Conservation (phyloP, 805 yeast species). For the Lipomyces sp. region DNA sequence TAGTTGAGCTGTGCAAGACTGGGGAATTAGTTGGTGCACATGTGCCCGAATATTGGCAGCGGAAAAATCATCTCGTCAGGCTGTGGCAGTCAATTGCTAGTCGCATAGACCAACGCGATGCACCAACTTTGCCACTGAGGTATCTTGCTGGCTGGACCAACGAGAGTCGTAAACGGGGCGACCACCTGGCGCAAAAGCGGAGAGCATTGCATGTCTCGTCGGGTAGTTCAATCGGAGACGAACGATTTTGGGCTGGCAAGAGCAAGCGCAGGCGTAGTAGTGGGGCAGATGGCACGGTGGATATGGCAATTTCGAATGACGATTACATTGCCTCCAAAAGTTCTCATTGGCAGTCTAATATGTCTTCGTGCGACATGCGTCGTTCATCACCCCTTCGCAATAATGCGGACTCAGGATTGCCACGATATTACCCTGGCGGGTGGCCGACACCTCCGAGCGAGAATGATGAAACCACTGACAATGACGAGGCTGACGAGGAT, state of each 20-base stretch:
- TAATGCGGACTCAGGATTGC: neutral
- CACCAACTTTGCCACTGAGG: conserved; percentile 1
- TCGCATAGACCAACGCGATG: neutral
- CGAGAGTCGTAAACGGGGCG: neutral
- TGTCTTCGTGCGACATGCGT: neutral
- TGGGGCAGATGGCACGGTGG: neutral
- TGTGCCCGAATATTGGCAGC: neutral
- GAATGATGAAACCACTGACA: conserved; percentile 3
- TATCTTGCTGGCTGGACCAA: conserved; percentile 11
- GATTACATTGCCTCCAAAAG: neutral
- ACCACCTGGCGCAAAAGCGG: conserved; percentile 7
- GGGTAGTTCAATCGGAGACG: neutral
- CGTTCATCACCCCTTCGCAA: neutral
- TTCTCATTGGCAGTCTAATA: neutral
- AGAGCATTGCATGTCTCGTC: neutral
- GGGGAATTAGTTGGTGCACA: neutral
- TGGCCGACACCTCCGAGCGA: conserved; percentile 5
- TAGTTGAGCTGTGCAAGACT: conserved; percentile 1
- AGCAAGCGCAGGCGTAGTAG: conserved; percentile 12
- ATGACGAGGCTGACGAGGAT: conserved; percentile 11
- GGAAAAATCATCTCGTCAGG: neutral
- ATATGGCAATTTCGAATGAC: conserved; percentile 7
- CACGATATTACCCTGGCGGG: neutral
- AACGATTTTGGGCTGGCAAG: neutral
- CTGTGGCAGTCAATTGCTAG: conserved; percentile 9